Evolutionary conservation across 2,329 filamentous ascomycete species (phyloP), one percentile per base, ranked within the genome.

Genomic region (Fusarium sp.): DNA sequence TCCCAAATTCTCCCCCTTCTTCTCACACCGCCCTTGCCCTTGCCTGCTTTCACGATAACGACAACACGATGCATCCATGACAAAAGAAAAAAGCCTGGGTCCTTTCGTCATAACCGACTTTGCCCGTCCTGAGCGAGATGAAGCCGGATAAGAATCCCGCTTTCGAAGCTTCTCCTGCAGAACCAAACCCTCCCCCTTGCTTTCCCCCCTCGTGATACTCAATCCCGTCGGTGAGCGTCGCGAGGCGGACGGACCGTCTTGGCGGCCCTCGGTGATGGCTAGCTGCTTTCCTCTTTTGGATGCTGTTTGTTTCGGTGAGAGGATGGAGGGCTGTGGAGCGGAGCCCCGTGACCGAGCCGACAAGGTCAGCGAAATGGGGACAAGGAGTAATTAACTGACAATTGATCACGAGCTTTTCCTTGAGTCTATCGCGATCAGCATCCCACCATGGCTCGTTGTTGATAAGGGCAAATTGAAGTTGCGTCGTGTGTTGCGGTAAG

Each of bases 101-200:
- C 8, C 58, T 61, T 29, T 29, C 20, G 27, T 47, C 40, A 45
- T 61, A 45, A 68, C 67, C 73, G 71, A 67, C 66, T 74, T 78
- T 72, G 69, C 69, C 75, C 75, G 75, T 27, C 71, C 75, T 76
- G 67, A 69, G 65, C 59, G 35, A 63, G 24, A 24, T 38, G 62
- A 73, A 70, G 52, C 58, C 52, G 61, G 56, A 42, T 67, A 69
- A 68, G 27, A 16, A 5, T 57, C 34, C 34, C 34, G 57, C 27
- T 47, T 54, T 69, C 79, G 77, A 71, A 84, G 82, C 81, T 45
- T n/a, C 29, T 29, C 29, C 29, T 29, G 27, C 27, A 29, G 27
- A 85, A 84, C 72, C 31, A 34, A 34, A 34, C 31, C 31, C 31
- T 13, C 31, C 31, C 31, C 31, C 31, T 34, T 34, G 31, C 31